These are phyloP conservation scores for Rhododendron ferrugineum DNA, from an alignment of 148 eudicot species.

Conservation along the genomic window DNA sequence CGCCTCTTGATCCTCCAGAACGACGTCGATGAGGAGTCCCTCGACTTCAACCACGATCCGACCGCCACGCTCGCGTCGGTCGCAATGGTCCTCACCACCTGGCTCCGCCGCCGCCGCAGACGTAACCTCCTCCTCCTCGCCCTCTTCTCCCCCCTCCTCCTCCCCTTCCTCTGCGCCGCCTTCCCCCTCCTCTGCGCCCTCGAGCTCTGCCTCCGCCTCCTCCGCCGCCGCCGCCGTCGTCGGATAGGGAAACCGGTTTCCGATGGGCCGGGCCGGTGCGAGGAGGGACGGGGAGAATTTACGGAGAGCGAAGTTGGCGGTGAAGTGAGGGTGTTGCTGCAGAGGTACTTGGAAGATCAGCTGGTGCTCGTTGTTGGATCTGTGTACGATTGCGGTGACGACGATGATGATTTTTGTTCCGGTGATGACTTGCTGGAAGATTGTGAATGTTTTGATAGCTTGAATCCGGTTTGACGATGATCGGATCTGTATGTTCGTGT, in stretches of 20 bases:
- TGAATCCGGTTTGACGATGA: not conserved
- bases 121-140: constrained; percentile 27
- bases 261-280: not conserved
- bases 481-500: not conserved
- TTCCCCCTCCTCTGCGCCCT: constrained; percentile 39
- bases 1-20: not conserved
- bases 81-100: constrained; percentile 14
- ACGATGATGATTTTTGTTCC: not conserved
- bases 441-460: constrained; percentile 19
- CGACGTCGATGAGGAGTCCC: not conserved
- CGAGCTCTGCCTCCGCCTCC: constrained; percentile 31
- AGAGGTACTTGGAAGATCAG: constrained; percentile 59
- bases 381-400: constrained; percentile 30
- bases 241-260: not conserved
- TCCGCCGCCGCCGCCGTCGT: constrained; percentile 17
- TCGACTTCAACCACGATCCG: not conserved
- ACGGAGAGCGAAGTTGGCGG: constrained; percentile 14
- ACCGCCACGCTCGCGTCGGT: constrained; percentile 4
- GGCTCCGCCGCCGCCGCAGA: constrained; percentile 25
- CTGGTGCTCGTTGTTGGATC: constrained; percentile 34
- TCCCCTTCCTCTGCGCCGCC: constrained; percentile 35
- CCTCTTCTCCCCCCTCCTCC: constrained; percentile 35
- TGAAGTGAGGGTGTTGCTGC: constrained; percentile 34
- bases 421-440: not conserved
- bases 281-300: not conserved